Evolutionary conservation across 129 eudicot species (phyloP).

Genomic region (Tagetes patula): DNA sequence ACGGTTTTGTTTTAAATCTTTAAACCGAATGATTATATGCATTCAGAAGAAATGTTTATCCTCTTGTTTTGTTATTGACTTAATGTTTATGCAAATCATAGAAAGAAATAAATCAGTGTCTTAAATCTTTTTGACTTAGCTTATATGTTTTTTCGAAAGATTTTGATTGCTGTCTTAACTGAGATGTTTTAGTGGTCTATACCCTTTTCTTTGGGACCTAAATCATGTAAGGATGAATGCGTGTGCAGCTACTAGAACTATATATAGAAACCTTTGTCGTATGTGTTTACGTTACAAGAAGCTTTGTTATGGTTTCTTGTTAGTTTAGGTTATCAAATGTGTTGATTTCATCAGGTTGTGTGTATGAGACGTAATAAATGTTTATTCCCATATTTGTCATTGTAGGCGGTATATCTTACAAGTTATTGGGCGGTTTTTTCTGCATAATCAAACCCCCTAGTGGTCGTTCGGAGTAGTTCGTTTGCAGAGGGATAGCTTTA

Average conservation of each 20-base stretch:
- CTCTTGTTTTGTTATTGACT: too few relatives aligned
- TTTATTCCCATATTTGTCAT: slow-evolving; percentile 5
- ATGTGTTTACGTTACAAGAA: background rate
- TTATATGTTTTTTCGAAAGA: background rate
- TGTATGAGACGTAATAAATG: background rate
- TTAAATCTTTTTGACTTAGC: background rate
- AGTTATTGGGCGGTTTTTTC: background rate
- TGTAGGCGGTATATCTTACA: slow-evolving; percentile 22
- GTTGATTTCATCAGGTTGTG: background rate
- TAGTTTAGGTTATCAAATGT: slow-evolving; percentile 10
- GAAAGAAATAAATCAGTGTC: background rate
- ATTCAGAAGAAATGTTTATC: too few relatives aligned
- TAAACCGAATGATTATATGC: too few relatives aligned
- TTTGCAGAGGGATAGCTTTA: background rate
- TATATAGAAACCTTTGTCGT: background rate
- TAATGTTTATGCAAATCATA: background rate
- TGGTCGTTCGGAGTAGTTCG: background rate
- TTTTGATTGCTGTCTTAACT: background rate
- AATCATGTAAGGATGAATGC: too few relatives aligned
- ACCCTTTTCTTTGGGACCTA: too few relatives aligned
- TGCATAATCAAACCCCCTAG: slow-evolving; percentile 14
- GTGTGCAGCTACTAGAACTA: background rate
- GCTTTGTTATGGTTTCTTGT: background rate
- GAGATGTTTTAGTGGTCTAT: background rate
- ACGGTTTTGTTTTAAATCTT: background rate